A percentile compares a stretch with the other conserved stretches of the same genome.
Evolutionary conservation across 192 early-diverging fungal genomes (phyloP).

Genomic region (Backusella circina): DNA sequence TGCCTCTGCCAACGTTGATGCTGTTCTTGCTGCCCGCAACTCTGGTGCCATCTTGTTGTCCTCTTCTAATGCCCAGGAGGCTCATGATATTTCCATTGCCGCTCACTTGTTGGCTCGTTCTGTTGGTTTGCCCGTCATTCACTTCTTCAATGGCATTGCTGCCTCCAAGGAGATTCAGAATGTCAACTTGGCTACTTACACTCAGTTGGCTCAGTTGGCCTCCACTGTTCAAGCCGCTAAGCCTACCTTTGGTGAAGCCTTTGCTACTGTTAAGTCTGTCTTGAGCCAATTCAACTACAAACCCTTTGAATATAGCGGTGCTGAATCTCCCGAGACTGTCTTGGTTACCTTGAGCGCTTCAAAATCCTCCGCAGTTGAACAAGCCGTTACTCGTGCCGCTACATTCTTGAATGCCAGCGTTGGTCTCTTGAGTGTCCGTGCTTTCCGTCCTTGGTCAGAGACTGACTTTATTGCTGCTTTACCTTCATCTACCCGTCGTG

Average conservation of each 20-base stretch:
- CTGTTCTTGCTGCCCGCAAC: conserved; percentile 72
- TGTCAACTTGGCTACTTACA: conserved; percentile 51
- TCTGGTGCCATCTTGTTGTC: conserved; percentile 76
- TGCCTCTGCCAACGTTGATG: conserved; percentile 57
- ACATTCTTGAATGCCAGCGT: conserved; percentile 29
- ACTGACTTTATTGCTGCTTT: conserved; percentile 64
- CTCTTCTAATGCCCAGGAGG: conserved; percentile 79
- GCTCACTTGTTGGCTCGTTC: conserved; percentile 74
- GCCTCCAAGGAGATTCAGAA: conserved; percentile 48
- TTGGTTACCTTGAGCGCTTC: conserved; percentile 74
- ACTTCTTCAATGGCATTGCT: conserved; percentile 73
- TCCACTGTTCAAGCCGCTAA: not conserved
- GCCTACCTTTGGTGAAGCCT: conserved; percentile 9
- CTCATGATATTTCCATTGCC: conserved; percentile 83
- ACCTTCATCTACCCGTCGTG: conserved; percentile 58
- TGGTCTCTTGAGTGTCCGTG: conserved; percentile 76
- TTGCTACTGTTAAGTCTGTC: conserved; percentile 36
- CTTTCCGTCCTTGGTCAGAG: conserved; percentile 84
- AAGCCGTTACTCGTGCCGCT: conserved; percentile 46
- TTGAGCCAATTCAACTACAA: conserved; percentile 55
- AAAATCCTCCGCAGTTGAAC: conserved; percentile 40
- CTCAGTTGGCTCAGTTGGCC: conserved; percentile 44
- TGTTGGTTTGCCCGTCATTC: conserved; percentile 68
- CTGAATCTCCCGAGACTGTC: conserved; percentile 66
- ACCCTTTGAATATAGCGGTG: conserved; percentile 82